These are phyloP conservation scores for Apiotrichum domesticum DNA, from an alignment of 1,284 basidiomycete species.

Conservation along the genomic window DNA sequence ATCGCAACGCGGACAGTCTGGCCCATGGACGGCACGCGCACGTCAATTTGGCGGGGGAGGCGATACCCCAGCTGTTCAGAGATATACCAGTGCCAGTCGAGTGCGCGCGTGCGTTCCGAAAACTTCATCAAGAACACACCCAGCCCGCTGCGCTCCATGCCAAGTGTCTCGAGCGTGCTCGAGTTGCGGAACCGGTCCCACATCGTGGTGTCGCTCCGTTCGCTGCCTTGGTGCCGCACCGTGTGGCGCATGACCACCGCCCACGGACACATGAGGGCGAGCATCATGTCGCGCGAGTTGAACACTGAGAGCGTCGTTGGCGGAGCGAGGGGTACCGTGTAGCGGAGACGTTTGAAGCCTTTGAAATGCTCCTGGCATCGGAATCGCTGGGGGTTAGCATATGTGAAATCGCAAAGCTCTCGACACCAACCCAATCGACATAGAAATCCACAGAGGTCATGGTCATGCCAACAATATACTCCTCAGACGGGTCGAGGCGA, in stretches of 20 bases:
- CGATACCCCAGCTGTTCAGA: slow-evolving; percentile 37
- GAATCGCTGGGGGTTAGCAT: slow-evolving; percentile 8
- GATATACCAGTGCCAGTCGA: slow-evolving; percentile 47
- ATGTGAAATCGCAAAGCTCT: slow-evolving; percentile 20
- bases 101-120: slow-evolving; percentile 33
- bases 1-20: slow-evolving; percentile 32
- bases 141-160: slow-evolving; percentile 5
- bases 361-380: slow-evolving; percentile 22
- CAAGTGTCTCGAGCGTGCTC: slow-evolving; percentile 7
- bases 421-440: slow-evolving; percentile 34
- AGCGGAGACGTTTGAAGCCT: slow-evolving; percentile 37
- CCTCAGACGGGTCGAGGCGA: slow-evolving; percentile 35
- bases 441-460: slow-evolving; percentile 42
- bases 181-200: slow-evolving; percentile 6
- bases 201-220: not conserved
- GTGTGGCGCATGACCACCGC: slow-evolving; percentile 8
- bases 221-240: not conserved
- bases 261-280: slow-evolving; percentile 23
- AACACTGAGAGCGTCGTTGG: slow-evolving; percentile 38
- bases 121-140: slow-evolving; percentile 40
- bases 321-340: slow-evolving; percentile 32
- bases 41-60: slow-evolving; percentile 34
- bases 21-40: slow-evolving; percentile 31
- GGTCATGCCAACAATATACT: slow-evolving; percentile 41
- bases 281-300: slow-evolving; percentile 38